Base-by-base conservation (phyloP, 2,329 filamentous ascomycete species). In the Seiridium cupressi region DNA sequence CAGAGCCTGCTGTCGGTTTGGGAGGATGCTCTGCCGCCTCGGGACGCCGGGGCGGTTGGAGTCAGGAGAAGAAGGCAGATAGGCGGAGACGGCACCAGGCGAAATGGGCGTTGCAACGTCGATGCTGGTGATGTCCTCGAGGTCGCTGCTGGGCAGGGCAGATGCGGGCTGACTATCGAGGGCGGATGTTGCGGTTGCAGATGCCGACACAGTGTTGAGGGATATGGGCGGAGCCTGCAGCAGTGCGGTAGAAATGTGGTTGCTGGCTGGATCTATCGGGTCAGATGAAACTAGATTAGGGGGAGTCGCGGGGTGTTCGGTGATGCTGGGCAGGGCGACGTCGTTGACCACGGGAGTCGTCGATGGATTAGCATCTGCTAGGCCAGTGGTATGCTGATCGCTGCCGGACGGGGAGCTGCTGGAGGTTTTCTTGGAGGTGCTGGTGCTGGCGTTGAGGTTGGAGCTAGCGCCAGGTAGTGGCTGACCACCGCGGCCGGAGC, bases 1-100 rank as follows among this genome's bases (percentile, higher is more conserved):
- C 62, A 81, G 69, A 55, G 72, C 77, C 44, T 74, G 76, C 66
- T 80, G 82, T 63, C 72, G 76, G 66, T 70, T 75, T 36, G 76
- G 77, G 18, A 82, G 67, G 51, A 82, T 71, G 63, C 79, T 81
- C 67, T 82, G 80, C 58, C 74, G 75, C 62, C 77, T 66, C 11
- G 71, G 68, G n/a, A 63, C 70, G 36, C 66, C 51, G 55, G 70
- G 68, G 51, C 74, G 70, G 55, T 65, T 57, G 56, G 66, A 62
- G 32, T 67, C 64, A 42, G 64, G 62, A 44, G 64, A 63, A 11
- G 65, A 63, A 4, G 62, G 59, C 26, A 64, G 56, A 18, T 60
- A 40, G 44, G 42, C 47, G 5, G 55, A 36, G 26, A 53, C 54
- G 44, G 44, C 26, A 34, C 60, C 38, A 36, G 63, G 65, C 31